A percentile compares a stretch with the other conserved stretches of the same genome.
These are phyloP conservation scores for Pleomassaria siparia DNA, from an alignment of 2,329 filamentous ascomycete species.

Conservation along the genomic window DNA sequence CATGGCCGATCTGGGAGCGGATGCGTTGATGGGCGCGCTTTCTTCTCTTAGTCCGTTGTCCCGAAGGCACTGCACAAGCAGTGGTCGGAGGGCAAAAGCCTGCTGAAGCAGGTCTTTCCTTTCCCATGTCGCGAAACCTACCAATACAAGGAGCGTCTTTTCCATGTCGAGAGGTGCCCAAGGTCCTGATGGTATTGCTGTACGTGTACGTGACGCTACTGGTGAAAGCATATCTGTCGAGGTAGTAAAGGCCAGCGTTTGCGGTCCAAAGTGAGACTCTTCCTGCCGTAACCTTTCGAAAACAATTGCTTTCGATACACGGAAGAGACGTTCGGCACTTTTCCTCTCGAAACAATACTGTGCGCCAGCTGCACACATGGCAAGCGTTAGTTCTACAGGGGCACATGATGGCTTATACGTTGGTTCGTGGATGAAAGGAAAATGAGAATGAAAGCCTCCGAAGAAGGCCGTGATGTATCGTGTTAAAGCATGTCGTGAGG, in stretches of 20 bases:
- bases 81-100: slow-evolving; percentile 29
- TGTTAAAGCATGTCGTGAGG: slow-evolving; percentile 32
- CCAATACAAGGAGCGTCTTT: slow-evolving; percentile 32
- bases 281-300: slow-evolving; percentile 29
- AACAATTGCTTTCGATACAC: slow-evolving; percentile 31
- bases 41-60: slow-evolving; percentile 31
- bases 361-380: slow-evolving; percentile 36
- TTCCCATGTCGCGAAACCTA: slow-evolving; percentile 37
- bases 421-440: slow-evolving; percentile 36
- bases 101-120: slow-evolving; percentile 31
- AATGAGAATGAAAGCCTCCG: slow-evolving; percentile 34
- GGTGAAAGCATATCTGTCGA: slow-evolving; percentile 16
- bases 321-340: slow-evolving; percentile 32
- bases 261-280: slow-evolving; percentile 24
- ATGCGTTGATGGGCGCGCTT: slow-evolving; percentile 4
- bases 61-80: slow-evolving; percentile 30
- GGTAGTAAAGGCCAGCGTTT: slow-evolving; percentile 22
- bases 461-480: slow-evolving; percentile 37
- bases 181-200: slow-evolving; percentile 18
- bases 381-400: slow-evolving; percentile 33
- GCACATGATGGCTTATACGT: slow-evolving; percentile 34
- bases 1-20: slow-evolving; percentile 22
- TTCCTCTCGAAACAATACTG: slow-evolving; percentile 37
- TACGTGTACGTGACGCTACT: slow-evolving; percentile 6
- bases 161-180: slow-evolving; percentile 32